phyloP scores from a whole-genome alignment of 1,139 yeast species.

The Suhomyces panamericanus region DNA sequence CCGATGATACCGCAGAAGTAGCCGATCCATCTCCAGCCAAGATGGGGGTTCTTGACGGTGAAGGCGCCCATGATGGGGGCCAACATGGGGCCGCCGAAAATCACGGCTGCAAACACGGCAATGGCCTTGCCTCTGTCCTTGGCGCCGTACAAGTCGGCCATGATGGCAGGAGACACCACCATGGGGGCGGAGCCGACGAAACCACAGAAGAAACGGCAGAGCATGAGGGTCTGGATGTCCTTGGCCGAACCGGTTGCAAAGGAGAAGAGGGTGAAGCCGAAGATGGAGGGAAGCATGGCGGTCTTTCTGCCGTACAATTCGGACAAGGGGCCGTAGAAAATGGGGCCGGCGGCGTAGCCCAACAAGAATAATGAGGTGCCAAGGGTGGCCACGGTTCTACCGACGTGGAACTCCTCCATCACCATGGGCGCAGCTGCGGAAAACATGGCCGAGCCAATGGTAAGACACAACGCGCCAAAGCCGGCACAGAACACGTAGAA shows the following conservation, averaged over 20 bases:
- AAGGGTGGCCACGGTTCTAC: conserved; percentile 56
- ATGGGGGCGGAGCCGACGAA: conserved; percentile 77
- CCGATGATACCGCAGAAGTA: conserved; percentile 56
- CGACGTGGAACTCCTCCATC: conserved; percentile 48
- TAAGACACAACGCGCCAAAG: conserved; percentile 42
- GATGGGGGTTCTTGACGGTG: conserved; percentile 21
- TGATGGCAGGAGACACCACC: conserved; percentile 80
- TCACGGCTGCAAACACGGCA: conserved; percentile 61
- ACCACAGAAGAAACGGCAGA: conserved; percentile 77
- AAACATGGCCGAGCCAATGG: conserved; percentile 66
- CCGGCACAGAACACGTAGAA: conserved; percentile 13
- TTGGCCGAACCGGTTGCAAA: conserved; percentile 75
- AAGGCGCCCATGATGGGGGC: conserved; percentile 59
- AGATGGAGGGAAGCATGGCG: conserved; percentile 52
- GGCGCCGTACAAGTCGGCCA: conserved; percentile 72
- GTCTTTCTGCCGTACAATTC: conserved; percentile 71
- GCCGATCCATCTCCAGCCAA: conserved; percentile 61
- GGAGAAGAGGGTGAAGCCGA: conserved; percentile 59
- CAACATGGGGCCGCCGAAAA: conserved; percentile 72
- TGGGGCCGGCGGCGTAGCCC: conserved; percentile 83
- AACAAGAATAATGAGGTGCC: conserved; percentile 72
- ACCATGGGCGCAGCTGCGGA: conserved; percentile 50
- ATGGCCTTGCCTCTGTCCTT: conserved; percentile 69
- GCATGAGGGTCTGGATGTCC: conserved; percentile 67
- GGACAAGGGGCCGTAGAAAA: conserved; percentile 78